Conservation (phyloP, 2,329 filamentous ascomycete species). For the Aschersonia sp. region DNA sequence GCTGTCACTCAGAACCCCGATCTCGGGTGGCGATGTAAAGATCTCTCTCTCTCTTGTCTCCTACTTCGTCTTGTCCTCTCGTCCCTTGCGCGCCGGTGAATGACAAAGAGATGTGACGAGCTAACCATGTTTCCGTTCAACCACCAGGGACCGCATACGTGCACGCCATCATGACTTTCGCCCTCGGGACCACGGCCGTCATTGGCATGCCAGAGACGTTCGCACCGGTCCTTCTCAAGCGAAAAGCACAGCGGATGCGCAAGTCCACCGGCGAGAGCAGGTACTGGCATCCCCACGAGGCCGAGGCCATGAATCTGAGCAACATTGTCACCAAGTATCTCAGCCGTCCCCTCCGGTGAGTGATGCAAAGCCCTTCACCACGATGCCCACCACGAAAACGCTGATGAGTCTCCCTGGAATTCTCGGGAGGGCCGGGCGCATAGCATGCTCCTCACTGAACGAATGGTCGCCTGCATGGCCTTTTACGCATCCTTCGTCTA, state of each 20-base stretch:
- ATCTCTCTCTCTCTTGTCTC: too few relatives aligned
- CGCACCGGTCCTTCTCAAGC: conserved; percentile 35
- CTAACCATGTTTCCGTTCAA: too few relatives aligned
- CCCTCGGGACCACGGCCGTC: conserved; percentile 32
- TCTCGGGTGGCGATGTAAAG: conserved; percentile 26
- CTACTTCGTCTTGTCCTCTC: too few relatives aligned
- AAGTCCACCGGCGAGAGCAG: conserved; percentile 37
- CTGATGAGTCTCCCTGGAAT: background rate
- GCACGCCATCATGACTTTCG: conserved; percentile 42
- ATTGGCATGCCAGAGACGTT: conserved; percentile 46
- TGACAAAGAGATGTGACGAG: too few relatives aligned
- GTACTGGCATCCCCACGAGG: conserved; percentile 28
- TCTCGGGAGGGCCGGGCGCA: too few relatives aligned
- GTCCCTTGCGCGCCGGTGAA: too few relatives aligned
- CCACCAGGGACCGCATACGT: conserved; percentile 26
- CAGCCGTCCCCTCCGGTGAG: conserved; percentile 20
- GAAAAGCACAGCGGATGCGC: conserved; percentile 39
- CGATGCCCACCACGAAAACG: background rate
- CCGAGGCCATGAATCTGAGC: conserved; percentile 23
- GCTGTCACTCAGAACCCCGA: conserved; percentile 16
- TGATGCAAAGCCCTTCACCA: background rate
- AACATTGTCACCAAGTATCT: conserved; percentile 29
- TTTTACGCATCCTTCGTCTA: conserved; percentile 49
- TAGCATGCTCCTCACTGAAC: conserved; percentile 40
- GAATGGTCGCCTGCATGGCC: conserved; percentile 49